phyloP scores from a whole-genome alignment of 768 basidiomycete species.

The Lactarius deliciosus region DNA sequence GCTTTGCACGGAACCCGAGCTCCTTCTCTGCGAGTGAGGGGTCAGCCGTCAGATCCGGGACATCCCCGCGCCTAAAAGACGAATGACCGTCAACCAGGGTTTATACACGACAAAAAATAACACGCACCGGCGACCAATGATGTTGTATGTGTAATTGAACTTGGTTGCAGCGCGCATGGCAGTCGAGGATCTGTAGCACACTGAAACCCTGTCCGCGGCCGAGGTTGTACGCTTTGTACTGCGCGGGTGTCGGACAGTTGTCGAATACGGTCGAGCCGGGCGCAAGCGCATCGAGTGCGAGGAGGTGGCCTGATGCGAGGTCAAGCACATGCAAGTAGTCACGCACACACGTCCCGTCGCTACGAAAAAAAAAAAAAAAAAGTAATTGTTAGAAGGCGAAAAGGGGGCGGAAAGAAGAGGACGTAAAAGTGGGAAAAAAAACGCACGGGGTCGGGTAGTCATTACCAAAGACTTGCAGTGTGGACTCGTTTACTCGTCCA shows the following conservation, averaged over 20 bases:
- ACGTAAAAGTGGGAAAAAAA: background rate
- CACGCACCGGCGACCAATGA: slow-evolving; percentile 85
- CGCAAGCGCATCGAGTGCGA: slow-evolving; percentile 82
- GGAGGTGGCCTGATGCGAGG: slow-evolving; percentile 89
- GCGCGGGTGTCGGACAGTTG: slow-evolving; percentile 49
- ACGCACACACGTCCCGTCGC: slow-evolving; percentile 97
- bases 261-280: slow-evolving; percentile 62
- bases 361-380: slow-evolving; percentile 33
- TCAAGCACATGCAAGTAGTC: slow-evolving; percentile 95
- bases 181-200: slow-evolving; percentile 89
- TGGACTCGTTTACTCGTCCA: slow-evolving; percentile 71
- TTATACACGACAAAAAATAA: background rate
- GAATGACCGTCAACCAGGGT: background rate
- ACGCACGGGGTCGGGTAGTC: slow-evolving; percentile 90
- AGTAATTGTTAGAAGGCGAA: background rate
- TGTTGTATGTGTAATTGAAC: slow-evolving; percentile 83
- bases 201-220: slow-evolving; percentile 91
- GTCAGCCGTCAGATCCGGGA: slow-evolving; percentile 94
- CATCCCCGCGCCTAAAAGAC: slow-evolving; percentile 77
- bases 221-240: slow-evolving; percentile 94
- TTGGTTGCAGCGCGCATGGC: slow-evolving; percentile 93
- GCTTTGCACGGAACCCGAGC: slow-evolving; percentile 84
- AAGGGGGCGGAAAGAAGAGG: background rate
- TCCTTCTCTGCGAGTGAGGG: slow-evolving; percentile 89
- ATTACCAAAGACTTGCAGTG: slow-evolving; percentile 82